Percentiles rank a stretch among this genome's conserved stretches.
phyloP scores from a whole-genome alignment of 805 yeast species.

The Spathaspora arborariae region DNA sequence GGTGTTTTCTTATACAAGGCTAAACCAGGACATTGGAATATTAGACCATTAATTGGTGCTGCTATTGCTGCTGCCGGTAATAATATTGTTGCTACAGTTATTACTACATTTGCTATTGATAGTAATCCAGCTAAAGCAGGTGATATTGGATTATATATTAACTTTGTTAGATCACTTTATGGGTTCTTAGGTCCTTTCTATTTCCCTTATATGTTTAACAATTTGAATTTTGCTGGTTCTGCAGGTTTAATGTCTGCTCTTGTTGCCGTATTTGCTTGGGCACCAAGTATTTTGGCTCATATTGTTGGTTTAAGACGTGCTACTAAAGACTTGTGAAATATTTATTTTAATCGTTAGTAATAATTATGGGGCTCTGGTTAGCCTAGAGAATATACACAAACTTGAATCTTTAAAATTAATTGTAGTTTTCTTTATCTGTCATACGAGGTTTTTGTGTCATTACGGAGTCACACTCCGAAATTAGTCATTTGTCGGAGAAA shows the following conservation, averaged over 20 bases:
- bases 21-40: conserved; percentile 14
- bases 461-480: neutral
- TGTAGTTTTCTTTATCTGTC: neutral
- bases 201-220: conserved; percentile 21
- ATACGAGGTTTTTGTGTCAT: neutral
- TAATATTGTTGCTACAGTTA: conserved; percentile 19
- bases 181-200: conserved; percentile 26
- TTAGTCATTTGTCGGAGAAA: neutral
- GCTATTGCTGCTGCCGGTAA: conserved; percentile 21
- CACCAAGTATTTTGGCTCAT: conserved; percentile 2
- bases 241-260: conserved; percentile 10
- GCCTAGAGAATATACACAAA: neutral
- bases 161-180: conserved; percentile 16
- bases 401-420: neutral
- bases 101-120: conserved; percentile 20
- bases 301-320: conserved; percentile 6
- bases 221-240: conserved; percentile 10
- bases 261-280: conserved; percentile 7
- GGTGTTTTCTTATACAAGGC: conserved; percentile 16
- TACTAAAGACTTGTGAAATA: neutral
- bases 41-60: conserved; percentile 19
- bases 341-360: neutral
- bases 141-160: conserved; percentile 18
- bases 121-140: conserved; percentile 13
- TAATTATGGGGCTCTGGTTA: conserved; percentile 3